These are phyloP conservation scores for Marasmius fiardii DNA, from an alignment of 1,284 basidiomycete species.

Conservation along the genomic window DNA sequence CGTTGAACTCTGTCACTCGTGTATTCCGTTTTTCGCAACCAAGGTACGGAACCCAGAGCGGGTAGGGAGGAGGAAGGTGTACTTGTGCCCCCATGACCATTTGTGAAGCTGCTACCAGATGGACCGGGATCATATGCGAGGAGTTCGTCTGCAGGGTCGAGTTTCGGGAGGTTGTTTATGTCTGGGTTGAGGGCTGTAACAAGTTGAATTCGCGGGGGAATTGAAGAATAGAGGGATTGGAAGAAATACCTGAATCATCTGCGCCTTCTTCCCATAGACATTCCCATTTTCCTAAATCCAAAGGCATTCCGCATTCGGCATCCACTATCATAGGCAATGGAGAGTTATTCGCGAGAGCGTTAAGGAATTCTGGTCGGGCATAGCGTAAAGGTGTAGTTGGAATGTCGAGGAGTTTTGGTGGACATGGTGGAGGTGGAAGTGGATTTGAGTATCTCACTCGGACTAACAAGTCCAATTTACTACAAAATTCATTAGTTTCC, in stretches of 20 bases:
- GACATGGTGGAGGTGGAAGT: conserved; percentile 90
- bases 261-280: conserved; percentile 79
- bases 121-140: conserved; percentile 59
- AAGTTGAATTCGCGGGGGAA: too few species aligned
- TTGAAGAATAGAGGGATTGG: conserved; percentile 2
- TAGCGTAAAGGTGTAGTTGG: conserved; percentile 85
- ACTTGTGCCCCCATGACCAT: conserved; percentile 31
- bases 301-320: conserved; percentile 91
- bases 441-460: conserved; percentile 92
- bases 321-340: conserved; percentile 92
- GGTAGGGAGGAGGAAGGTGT: conserved; percentile 40
- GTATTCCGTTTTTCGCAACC: conserved; percentile 89
- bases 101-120: conserved; percentile 38
- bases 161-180: conserved; percentile 49
- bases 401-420: conserved; percentile 88
- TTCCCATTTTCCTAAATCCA: conserved; percentile 82
- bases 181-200: conserved; percentile 65
- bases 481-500: conserved; percentile 19
- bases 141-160: conserved; percentile 73
- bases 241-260: conserved; percentile 56
- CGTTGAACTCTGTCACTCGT: conserved; percentile 63
- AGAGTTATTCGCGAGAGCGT: conserved; percentile 74
- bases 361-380: conserved; percentile 79
- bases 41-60: conserved; percentile 68
- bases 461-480: conserved; percentile 85